Percentiles rank a stretch among this genome's conserved stretches.
phyloP scores from a whole-genome alignment of 345 rosid species.

The Aquilaria malaccensis region DNA sequence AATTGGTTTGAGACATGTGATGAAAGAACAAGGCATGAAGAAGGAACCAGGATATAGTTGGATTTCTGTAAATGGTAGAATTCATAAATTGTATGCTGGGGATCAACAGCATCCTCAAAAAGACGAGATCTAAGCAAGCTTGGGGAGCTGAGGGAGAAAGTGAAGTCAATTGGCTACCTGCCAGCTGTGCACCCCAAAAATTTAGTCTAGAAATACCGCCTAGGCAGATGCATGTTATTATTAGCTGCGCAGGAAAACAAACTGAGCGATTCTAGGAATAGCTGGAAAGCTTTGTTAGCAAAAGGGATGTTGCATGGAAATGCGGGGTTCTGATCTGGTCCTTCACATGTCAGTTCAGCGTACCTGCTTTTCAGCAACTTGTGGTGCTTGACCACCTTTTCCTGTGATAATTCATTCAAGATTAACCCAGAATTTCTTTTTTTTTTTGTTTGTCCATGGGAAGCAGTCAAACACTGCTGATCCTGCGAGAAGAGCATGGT shows the following conservation, averaged over 20 bases:
- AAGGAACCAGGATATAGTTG: conserved; percentile 64
- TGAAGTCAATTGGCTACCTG: conserved; percentile 13
- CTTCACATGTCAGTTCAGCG: too few species aligned
- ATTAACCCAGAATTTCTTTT: too few species aligned
- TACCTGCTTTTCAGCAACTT: too few species aligned
- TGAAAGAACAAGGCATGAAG: conserved; percentile 33
- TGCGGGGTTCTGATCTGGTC: too few species aligned
- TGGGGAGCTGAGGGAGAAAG: conserved; percentile 21
- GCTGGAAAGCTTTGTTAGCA: too few species aligned
- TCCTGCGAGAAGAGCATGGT: too few species aligned
- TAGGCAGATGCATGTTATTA: background rate
- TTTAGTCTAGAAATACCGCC: background rate
- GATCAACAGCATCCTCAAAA: conserved; percentile 33
- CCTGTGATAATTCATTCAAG: too few species aligned
- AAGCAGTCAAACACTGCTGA: too few species aligned
- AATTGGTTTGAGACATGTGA: conserved; percentile 26
- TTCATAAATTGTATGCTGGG: conserved; percentile 30
- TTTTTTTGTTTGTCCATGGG: too few species aligned
- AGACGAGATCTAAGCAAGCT: conserved; percentile 26
- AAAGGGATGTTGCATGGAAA: too few species aligned
- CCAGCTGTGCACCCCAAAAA: conserved; percentile 1
- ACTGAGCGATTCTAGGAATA: too few species aligned
- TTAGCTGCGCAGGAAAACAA: background rate
- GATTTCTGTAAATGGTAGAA: conserved; percentile 28
- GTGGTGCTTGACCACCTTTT: too few species aligned